Evolutionary conservation across 495 filamentous ascomycete species (phyloP).

Genomic region (Tuber umbilicatum): DNA sequence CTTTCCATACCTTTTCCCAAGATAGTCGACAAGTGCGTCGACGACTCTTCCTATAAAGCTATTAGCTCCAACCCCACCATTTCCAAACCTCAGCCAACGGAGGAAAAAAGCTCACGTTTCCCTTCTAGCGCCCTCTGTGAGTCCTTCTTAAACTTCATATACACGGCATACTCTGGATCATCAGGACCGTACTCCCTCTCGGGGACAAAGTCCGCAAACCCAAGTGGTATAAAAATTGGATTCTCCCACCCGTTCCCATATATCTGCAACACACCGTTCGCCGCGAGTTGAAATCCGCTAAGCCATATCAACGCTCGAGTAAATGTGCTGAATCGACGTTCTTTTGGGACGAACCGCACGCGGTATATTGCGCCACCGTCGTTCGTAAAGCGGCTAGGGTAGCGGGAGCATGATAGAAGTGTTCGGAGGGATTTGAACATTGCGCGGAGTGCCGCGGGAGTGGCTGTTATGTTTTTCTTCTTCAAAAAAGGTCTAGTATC

Average conservation of each 20-base stretch:
- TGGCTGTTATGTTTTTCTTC: constrained; percentile 4
- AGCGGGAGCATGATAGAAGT: constrained; percentile 32
- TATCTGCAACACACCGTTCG: constrained; percentile 15
- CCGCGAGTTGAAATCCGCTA: constrained; percentile 24
- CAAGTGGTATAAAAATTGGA: constrained; percentile 35
- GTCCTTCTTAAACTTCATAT: constrained; percentile 29
- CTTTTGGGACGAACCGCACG: constrained; percentile 35
- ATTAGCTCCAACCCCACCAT: constrained; percentile 13
- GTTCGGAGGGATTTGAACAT: constrained; percentile 35
- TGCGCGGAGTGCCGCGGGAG: constrained; percentile 12
- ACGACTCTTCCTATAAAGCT: constrained; percentile 20
- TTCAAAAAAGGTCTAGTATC: background rate
- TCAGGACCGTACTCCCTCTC: constrained; percentile 17
- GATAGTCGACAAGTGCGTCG: constrained; percentile 17
- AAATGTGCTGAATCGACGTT: constrained; percentile 17
- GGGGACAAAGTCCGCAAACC: constrained; percentile 21
- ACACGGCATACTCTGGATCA: constrained; percentile 28
- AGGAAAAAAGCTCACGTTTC: constrained; percentile 14
- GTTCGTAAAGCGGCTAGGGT: constrained; percentile 27
- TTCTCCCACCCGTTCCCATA: constrained; percentile 31
- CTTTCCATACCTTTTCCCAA: constrained; percentile 18
- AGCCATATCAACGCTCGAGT: constrained; percentile 22
- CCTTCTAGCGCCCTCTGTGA: constrained; percentile 15
- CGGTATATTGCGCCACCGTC: constrained; percentile 29
- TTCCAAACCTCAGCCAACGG: constrained; percentile 2